phyloP scores from a whole-genome alignment of 2,329 filamentous ascomycete genomes.

The Arthrobotrys iridis region DNA sequence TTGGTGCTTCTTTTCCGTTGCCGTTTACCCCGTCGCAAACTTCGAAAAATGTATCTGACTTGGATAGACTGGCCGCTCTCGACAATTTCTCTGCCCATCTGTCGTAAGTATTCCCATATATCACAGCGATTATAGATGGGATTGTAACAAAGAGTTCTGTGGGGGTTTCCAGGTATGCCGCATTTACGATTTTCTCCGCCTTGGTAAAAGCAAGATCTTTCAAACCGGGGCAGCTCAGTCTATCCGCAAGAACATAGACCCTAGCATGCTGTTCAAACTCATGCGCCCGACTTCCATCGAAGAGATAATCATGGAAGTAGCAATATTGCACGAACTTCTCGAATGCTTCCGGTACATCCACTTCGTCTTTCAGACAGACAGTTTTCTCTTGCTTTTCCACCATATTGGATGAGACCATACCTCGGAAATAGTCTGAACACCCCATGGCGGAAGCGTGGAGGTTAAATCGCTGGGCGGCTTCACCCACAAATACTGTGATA shows the following conservation, averaged over 20 bases:
- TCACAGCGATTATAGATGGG: background rate
- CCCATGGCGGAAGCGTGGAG: conserved; percentile 8
- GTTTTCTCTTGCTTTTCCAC: conserved; percentile 7
- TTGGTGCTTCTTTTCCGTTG: background rate
- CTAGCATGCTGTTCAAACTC: background rate
- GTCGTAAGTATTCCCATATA: conserved; percentile 24
- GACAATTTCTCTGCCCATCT: conserved; percentile 4
- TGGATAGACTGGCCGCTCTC: background rate
- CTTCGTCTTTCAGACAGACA: background rate
- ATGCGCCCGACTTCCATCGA: background rate
- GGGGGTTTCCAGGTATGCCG: background rate
- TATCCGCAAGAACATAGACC: conserved; percentile 28
- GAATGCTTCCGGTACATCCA: conserved; percentile 20
- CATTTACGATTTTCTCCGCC: background rate
- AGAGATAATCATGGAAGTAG: conserved; percentile 27
- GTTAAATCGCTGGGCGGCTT: conserved; percentile 6
- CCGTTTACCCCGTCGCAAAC: too few relatives aligned
- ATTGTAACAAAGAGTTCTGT: background rate
- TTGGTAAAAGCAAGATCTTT: conserved; percentile 23
- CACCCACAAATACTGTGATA: background rate
- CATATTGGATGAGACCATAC: conserved; percentile 12
- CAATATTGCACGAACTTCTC: conserved; percentile 30
- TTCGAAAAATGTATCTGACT: too few relatives aligned
- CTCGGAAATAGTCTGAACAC: conserved; percentile 23
- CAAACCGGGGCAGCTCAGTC: conserved; percentile 8